Evolutionary conservation across 2,329 filamentous ascomycete species (phyloP), one percentile per base, ranked within the genome.

Genomic region (Cordyceps pruinosa): DNA sequence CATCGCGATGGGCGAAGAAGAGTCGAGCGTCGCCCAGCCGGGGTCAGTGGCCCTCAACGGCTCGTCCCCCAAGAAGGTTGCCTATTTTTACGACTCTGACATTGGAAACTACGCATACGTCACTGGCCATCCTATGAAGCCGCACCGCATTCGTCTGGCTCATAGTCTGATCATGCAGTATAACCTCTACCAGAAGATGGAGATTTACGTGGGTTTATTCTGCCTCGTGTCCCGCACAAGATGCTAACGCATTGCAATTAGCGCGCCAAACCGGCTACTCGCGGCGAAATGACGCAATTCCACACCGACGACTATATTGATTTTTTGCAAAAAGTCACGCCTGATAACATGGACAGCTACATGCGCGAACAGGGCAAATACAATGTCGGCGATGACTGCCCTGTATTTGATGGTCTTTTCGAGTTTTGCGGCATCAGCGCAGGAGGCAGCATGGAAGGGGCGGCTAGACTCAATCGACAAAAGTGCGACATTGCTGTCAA

Each of bases 61-160:
- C 58, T 66, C 72, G 51, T 74, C 77, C 26, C 74, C 77, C 54
- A 96, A 94, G 75, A 90, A 93, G 69, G 90, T 97, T 58, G 93
- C 93, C 57, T 97, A 97, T 76, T 97, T 97, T 73, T 97, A 97
- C 80, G 93, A 97, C 70, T 95, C 90, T 3, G 93, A 97, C 75
- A 94, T 97, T 69, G 93, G 93, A 63, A 97, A 97, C 73, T 97
- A 97, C 77, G 92, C 93, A 70, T 97, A 97, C 69, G 90, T 96
- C 58, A 91, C 90, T 61, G 91, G 90, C 21, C 94, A 99, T 77
- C 94, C 94, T 42, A 99, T 99, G 94, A 99, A 99, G 74, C 94
- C 94, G 61, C 96, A 96, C 82, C 88, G 94, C 23, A 87, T 99
- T 66, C 90, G 92, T 21, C 77, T 99, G 63, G 95, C 94, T 50